Evolutionary conservation across 768 basidiomycete species (phyloP).

Genomic region (Suillus tomentosus): DNA sequence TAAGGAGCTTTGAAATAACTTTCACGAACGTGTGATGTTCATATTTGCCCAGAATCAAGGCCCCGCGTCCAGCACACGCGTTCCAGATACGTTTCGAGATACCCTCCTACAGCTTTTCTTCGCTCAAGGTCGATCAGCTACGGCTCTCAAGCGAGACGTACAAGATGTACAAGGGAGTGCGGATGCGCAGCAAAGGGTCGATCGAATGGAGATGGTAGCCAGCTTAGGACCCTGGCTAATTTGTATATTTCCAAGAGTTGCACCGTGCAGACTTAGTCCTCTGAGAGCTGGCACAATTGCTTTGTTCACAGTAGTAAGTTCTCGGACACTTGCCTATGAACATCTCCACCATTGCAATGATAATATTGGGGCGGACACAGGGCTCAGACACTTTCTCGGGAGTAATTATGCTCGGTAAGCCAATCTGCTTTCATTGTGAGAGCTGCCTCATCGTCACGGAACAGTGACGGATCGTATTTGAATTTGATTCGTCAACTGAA

Average conservation of each 20-base stretch:
- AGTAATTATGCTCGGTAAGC: not conserved
- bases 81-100: conserved; percentile 74
- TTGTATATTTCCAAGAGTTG: not conserved
- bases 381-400: not conserved
- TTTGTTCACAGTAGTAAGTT: not conserved
- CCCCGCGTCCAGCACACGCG: conserved; percentile 70
- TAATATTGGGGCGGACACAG: not conserved
- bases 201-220: conserved; percentile 37
- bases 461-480: not conserved
- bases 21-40: conserved; percentile 1
- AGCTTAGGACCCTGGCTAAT: not conserved
- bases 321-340: not conserved
- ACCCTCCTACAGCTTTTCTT: conserved; percentile 69
- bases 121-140: conserved; percentile 84
- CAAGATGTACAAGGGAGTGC: conserved; percentile 91
- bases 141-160: conserved; percentile 78
- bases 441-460: not conserved
- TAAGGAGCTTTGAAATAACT: conserved; percentile 35
- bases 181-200: conserved; percentile 47
- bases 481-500: not conserved
- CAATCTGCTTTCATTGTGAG: not conserved
- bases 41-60: conserved; percentile 39
- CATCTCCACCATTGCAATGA: not conserved
- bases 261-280: not conserved
- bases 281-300: not conserved